phyloP scores from a whole-genome alignment of 371 early-diverging fungal genomes.

The Fennellomyces sp. region DNA sequence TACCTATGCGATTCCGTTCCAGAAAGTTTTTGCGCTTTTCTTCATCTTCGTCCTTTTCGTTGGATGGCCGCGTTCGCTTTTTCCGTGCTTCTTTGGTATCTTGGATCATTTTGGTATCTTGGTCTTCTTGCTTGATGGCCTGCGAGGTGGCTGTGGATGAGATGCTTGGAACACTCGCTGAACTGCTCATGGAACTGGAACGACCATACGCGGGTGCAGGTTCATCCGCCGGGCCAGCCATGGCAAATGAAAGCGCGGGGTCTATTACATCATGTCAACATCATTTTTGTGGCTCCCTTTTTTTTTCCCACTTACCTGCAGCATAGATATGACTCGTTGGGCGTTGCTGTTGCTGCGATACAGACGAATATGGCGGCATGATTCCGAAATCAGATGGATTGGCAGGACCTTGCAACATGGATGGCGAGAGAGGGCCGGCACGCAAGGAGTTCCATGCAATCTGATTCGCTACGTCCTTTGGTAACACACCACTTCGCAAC shows the following conservation, averaged over 20 bases:
- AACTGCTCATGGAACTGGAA: neutral
- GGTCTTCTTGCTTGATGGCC: neutral
- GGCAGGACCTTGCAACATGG: constrained; percentile 75
- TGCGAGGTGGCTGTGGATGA: neutral
- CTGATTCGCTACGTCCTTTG: constrained; percentile 50
- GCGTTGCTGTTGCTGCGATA: constrained; percentile 1
- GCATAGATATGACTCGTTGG: constrained; percentile 1
- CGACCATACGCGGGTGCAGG: neutral
- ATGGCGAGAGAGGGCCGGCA: constrained; percentile 77
- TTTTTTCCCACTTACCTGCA: neutral
- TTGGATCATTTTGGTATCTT: no score
- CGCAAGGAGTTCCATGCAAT: constrained; percentile 70
- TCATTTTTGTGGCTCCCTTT: neutral
- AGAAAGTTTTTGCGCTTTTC: constrained; percentile 80
- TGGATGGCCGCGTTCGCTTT: constrained; percentile 30
- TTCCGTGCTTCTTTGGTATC: constrained; percentile 6
- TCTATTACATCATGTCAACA: neutral
- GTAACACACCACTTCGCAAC: constrained; percentile 39
- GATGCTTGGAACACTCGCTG: neutral
- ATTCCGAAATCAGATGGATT: constrained; percentile 33
- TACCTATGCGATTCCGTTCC: constrained; percentile 85
- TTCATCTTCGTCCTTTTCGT: constrained; percentile 45
- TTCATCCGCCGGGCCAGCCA: neutral
- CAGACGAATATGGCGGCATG: neutral
- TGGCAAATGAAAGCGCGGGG: constrained; percentile 3